phyloP scores from a whole-genome alignment of 2,329 filamentous ascomycete genomes.

The Sclerotinia subarctica region DNA sequence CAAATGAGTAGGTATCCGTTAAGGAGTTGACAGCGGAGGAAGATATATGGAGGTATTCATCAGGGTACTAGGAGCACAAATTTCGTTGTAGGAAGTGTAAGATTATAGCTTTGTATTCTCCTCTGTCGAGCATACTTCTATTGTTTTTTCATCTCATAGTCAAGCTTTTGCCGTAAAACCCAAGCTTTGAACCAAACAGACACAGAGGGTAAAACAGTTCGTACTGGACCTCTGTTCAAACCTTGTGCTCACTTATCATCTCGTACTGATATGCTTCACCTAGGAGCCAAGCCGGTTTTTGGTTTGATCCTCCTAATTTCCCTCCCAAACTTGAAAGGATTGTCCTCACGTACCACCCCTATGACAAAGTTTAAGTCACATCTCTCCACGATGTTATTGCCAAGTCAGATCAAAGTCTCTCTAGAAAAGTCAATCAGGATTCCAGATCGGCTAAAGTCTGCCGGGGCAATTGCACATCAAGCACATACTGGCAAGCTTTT shows the following conservation, averaged over 20 bases:
- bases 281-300: neutral
- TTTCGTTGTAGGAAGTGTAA: neutral
- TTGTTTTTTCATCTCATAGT: neutral
- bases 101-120: neutral
- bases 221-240: neutral
- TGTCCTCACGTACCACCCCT: neutral
- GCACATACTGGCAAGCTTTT: neutral
- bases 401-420: neutral
- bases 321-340: neutral
- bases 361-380: neutral
- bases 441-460: neutral
- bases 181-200: neutral
- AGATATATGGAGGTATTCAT: neutral
- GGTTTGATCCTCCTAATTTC: neutral
- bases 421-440: neutral
- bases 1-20: constrained; percentile 8
- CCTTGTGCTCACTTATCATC: neutral
- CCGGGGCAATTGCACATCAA: neutral
- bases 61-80: neutral
- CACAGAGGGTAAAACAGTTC: neutral
- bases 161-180: neutral
- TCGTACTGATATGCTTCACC: neutral
- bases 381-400: neutral
- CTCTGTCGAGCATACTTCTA: neutral
- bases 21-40: constrained; percentile 9